Conservation (phyloP, 441 rosid genomes). For the Rhodomyrtus psidioides region DNA sequence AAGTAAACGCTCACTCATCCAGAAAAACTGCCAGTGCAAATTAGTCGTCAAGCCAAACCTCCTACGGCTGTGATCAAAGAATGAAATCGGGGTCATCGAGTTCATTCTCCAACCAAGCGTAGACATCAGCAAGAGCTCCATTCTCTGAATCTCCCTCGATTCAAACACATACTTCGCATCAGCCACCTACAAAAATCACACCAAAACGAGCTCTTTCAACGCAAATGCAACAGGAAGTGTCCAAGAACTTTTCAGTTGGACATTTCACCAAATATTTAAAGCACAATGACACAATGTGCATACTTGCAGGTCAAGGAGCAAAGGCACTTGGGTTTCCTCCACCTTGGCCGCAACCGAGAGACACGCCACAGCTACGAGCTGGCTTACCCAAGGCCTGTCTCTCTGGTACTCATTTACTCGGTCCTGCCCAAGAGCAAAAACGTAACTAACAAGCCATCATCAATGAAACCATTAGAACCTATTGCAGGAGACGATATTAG, state of each 20-base stretch:
- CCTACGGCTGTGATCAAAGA: conserved; percentile 42
- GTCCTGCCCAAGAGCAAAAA: too few relatives aligned
- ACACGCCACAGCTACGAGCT: conserved; percentile 54
- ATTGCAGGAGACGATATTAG: too few relatives aligned
- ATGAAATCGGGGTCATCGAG: conserved; percentile 57
- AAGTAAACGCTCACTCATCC: conserved; percentile 43
- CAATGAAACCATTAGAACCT: too few relatives aligned
- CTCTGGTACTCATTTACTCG: too few relatives aligned
- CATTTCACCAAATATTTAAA: conserved; percentile 24
- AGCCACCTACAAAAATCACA: conserved; percentile 30
- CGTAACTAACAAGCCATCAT: too few relatives aligned
- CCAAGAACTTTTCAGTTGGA: background rate
- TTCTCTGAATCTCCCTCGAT: conserved; percentile 57
- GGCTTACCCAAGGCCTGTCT: conserved; percentile 67
- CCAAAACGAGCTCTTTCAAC: background rate
- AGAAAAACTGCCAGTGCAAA: conserved; percentile 33
- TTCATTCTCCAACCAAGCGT: conserved; percentile 64
- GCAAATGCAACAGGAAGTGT: background rate
- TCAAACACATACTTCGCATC: conserved; percentile 48
- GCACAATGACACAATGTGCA: background rate
- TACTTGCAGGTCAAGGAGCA: conserved; percentile 29
- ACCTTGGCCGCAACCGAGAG: conserved; percentile 69
- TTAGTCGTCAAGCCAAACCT: conserved; percentile 31
- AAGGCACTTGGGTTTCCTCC: conserved; percentile 59
- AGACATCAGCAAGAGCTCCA: conserved; percentile 64